Evolutionary conservation across 2,329 filamentous ascomycete genomes (phyloP).

Genomic region (Akanthomyces muscarius): DNA sequence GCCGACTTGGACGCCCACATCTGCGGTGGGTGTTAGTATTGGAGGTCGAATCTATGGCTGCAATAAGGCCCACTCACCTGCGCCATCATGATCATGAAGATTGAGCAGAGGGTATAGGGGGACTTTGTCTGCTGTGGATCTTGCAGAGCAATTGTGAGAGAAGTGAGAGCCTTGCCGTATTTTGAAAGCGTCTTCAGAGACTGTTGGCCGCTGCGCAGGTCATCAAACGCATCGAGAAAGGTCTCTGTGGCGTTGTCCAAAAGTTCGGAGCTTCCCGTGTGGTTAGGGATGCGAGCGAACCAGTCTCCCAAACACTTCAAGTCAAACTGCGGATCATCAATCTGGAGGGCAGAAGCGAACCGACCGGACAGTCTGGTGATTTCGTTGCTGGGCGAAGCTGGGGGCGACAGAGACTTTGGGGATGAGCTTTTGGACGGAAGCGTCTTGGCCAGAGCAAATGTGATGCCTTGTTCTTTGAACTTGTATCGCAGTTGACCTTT

Average conservation of each 20-base stretch:
- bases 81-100: slow-evolving; percentile 35
- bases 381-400: slow-evolving; percentile 29
- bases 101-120: slow-evolving; percentile 33
- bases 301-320: slow-evolving; percentile 44
- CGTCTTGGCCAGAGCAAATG: background rate
- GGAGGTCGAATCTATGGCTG: background rate
- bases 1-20: slow-evolving; percentile 30
- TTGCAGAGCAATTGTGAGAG: slow-evolving; percentile 26
- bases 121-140: slow-evolving; percentile 27
- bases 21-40: slow-evolving; percentile 18
- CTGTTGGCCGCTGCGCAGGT: slow-evolving; percentile 23
- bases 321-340: slow-evolving; percentile 44
- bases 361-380: slow-evolving; percentile 24
- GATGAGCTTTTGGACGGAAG: background rate
- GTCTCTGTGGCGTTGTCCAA: slow-evolving; percentile 38
- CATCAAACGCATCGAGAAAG: slow-evolving; percentile 26
- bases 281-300: slow-evolving; percentile 40
- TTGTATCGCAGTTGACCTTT: slow-evolving; percentile 45
- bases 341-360: slow-evolving; percentile 31
- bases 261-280: slow-evolving; percentile 42
- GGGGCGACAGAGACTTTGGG: slow-evolving; percentile 7
- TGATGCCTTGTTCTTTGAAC: slow-evolving; percentile 38
- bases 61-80: slow-evolving; percentile 25
- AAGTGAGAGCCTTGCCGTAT: slow-evolving; percentile 30
- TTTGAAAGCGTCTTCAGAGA: slow-evolving; percentile 25